Conservation (phyloP, 2,329 filamentous ascomycete species). For the Emergomyces pasteurianus region DNA sequence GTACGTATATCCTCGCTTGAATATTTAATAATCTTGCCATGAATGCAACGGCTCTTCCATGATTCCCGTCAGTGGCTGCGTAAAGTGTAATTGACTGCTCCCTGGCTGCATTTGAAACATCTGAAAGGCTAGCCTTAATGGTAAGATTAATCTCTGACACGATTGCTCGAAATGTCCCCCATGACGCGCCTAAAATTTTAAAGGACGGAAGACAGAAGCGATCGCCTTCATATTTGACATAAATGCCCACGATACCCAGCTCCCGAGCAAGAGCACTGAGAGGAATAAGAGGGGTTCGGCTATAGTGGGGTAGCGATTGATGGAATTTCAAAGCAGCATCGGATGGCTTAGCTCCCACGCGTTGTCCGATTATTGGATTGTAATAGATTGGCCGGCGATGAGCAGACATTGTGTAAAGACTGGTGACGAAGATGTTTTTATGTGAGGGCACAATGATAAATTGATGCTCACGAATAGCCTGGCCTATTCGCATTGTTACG, state of each 20-base stretch:
- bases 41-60: constrained; percentile 58
- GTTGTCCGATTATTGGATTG: not conserved
- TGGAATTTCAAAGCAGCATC: constrained; percentile 41
- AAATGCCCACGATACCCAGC: constrained; percentile 45
- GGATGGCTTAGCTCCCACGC: not conserved
- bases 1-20: constrained; percentile 50
- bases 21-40: constrained; percentile 53
- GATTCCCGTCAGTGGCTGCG: constrained; percentile 64
- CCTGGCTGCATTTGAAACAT: constrained; percentile 28
- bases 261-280: constrained; percentile 45
- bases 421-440: not conserved
- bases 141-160: constrained; percentile 34
- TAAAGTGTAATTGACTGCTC: constrained; percentile 36
- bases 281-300: constrained; percentile 42
- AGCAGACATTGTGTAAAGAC: not conserved
- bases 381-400: not conserved
- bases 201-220: constrained; percentile 61
- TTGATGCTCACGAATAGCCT: no score
- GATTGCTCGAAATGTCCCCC: constrained; percentile 54
- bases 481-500: no score
- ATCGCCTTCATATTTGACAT: constrained; percentile 59
- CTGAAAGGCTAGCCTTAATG: constrained; percentile 31
- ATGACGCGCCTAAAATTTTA: constrained; percentile 71
- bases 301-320: constrained; percentile 44
- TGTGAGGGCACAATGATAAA: not conserved